Evolutionary conservation across 176 grass and related monocot genomes (phyloP).

Genomic region (Pontederia paniculata): DNA sequence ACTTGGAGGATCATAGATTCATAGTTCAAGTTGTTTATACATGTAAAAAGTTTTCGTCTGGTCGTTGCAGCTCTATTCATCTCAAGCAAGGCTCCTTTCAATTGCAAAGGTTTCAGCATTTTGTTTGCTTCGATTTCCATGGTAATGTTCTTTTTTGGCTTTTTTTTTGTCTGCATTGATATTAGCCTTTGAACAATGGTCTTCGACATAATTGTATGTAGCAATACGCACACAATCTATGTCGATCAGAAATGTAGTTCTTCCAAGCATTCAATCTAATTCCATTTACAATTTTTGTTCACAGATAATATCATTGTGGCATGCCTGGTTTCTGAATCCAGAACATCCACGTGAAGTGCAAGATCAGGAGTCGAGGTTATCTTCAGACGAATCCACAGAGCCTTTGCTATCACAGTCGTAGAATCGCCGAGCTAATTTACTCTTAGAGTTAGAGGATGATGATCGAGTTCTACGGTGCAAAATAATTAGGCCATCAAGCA

Average conservation of each 20-base stretch:
- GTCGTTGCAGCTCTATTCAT: slow-evolving; percentile 60
- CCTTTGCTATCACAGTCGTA: slow-evolving; percentile 30
- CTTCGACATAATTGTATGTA: too few relatives aligned
- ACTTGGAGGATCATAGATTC: too few relatives aligned
- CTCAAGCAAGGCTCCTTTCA: slow-evolving; percentile 50
- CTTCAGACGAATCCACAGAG: slow-evolving; percentile 25
- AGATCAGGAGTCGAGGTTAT: not conserved
- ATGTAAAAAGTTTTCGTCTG: too few relatives aligned
- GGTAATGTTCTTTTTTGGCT: slow-evolving; percentile 24
- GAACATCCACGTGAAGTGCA: slow-evolving; percentile 14
- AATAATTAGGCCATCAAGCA: too few relatives aligned
- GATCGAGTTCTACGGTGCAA: too few relatives aligned
- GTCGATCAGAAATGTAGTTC: not conserved
- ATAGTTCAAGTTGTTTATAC: too few relatives aligned
- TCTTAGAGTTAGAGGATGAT: too few relatives aligned
- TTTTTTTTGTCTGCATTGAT: too few relatives aligned
- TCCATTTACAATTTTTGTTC: slow-evolving; percentile 5
- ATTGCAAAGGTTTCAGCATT: slow-evolving; percentile 76
- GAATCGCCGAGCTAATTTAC: too few relatives aligned
- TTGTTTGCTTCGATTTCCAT: slow-evolving; percentile 51
- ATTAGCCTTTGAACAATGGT: too few relatives aligned
- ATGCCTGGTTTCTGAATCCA: slow-evolving; percentile 45
- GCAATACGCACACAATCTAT: not conserved
- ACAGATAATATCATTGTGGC: slow-evolving; percentile 44
- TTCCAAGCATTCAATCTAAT: slow-evolving; percentile 1